These are phyloP conservation scores for Balansia obtecta DNA, from an alignment of 2,329 filamentous ascomycete species.

Conservation along the genomic window DNA sequence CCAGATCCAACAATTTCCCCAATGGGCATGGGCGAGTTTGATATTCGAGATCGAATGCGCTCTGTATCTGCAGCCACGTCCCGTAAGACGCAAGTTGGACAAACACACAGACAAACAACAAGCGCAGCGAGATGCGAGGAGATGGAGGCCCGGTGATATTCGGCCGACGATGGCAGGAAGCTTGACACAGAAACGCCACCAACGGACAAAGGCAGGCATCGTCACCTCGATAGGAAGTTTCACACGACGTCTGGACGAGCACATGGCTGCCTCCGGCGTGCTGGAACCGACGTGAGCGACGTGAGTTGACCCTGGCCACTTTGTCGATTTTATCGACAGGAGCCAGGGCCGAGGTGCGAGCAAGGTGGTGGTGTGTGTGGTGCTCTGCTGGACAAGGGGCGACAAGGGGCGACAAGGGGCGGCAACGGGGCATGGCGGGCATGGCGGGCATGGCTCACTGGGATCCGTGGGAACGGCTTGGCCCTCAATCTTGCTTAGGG, in stretches of 20 bases:
- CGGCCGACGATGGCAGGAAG: background rate
- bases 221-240: background rate
- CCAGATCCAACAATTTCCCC: background rate
- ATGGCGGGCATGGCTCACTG: too few relatives aligned
- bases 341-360: conserved; percentile 1
- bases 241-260: background rate
- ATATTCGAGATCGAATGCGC: too few relatives aligned
- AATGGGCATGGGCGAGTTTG: background rate
- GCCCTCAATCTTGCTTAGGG: background rate
- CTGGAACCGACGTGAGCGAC: conserved; percentile 3
- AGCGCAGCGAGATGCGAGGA: background rate
- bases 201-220: background rate
- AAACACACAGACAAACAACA: background rate
- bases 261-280: background rate
- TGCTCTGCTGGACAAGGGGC: too few relatives aligned
- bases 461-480: conserved; percentile 5
- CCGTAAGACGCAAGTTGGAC: background rate
- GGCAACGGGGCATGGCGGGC: conserved; percentile 8
- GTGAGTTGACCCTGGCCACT: conserved; percentile 1
- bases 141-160: background rate
- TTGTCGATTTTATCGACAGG: conserved; percentile 4
- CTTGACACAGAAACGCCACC: background rate
- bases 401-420: conserved; percentile 9
- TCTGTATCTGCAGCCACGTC: background rate
- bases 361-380: conserved; percentile 3